phyloP scores from a whole-genome alignment of 2,329 filamentous ascomycete genomes.

The Botrytis galanthina region DNA sequence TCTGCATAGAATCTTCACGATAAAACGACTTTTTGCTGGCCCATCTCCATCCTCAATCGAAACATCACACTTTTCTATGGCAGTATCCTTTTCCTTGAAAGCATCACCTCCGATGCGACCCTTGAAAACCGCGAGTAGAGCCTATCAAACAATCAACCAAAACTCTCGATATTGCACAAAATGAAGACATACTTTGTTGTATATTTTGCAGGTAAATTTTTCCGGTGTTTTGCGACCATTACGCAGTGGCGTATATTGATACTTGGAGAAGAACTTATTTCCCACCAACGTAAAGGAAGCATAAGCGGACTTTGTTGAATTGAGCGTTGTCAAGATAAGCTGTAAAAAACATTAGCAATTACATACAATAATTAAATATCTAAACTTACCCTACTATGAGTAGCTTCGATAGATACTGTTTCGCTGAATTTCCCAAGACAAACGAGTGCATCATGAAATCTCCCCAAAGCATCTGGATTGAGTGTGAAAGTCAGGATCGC shows the following conservation, averaged over 20 bases:
- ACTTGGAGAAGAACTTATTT: constrained; percentile 69
- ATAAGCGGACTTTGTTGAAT: constrained; percentile 78
- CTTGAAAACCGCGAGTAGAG: constrained; percentile 72
- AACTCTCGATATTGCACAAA: neutral
- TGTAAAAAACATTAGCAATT: constrained; percentile 38
- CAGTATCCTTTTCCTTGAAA: constrained; percentile 62
- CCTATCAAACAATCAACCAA: constrained; percentile 42
- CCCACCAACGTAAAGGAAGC: constrained; percentile 67
- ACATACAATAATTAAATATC: neutral
- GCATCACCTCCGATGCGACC: constrained; percentile 58
- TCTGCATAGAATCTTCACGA: constrained; percentile 70
- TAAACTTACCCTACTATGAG: constrained; percentile 32
- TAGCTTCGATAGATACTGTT: constrained; percentile 66
- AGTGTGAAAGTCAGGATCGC: constrained; percentile 69
- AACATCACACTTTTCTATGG: constrained; percentile 73
- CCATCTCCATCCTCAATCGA: constrained; percentile 68
- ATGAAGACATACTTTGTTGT: constrained; percentile 56
- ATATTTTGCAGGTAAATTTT: constrained; percentile 74
- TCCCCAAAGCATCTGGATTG: constrained; percentile 67
- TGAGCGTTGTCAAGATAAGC: constrained; percentile 73
- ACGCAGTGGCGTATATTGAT: constrained; percentile 57
- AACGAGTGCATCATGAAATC: constrained; percentile 68
- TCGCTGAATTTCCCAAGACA: constrained; percentile 80
- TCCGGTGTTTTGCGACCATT: constrained; percentile 28
- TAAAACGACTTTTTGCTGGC: constrained; percentile 66